Evolutionary conservation across 2,329 filamentous ascomycete species (phyloP).

Genomic region (Fusarium albosuccineum): DNA sequence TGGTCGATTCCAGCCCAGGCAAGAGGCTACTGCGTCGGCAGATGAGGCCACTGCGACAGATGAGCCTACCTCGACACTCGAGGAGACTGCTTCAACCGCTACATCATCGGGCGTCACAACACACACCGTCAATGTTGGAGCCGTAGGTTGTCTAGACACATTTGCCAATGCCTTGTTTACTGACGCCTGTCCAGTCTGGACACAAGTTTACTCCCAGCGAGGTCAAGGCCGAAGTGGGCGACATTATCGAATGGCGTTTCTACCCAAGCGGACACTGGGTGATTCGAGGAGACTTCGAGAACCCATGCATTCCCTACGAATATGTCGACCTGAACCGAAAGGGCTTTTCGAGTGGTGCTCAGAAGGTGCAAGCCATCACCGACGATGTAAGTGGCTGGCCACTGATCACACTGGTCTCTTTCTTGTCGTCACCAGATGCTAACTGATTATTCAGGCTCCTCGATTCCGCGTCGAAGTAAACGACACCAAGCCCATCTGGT

Average conservation of each 20-base stretch:
- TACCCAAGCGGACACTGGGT: slow-evolving; percentile 74
- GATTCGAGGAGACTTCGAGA: slow-evolving; percentile 68
- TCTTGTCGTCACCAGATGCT: background rate
- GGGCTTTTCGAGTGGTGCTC: slow-evolving; percentile 67
- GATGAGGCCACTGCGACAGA: slow-evolving; percentile 7
- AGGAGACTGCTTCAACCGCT: slow-evolving; percentile 33
- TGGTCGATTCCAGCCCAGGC: too few species aligned
- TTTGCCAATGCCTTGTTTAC: background rate
- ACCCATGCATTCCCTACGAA: slow-evolving; percentile 75
- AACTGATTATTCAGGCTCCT: slow-evolving; percentile 52
- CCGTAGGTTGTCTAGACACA: slow-evolving; percentile 26
- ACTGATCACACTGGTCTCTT: background rate
- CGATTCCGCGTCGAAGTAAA: slow-evolving; percentile 64
- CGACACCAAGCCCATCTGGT: slow-evolving; percentile 74
- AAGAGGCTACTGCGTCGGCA: too few species aligned
- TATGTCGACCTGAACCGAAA: slow-evolving; percentile 60
- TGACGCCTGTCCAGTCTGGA: slow-evolving; percentile 40
- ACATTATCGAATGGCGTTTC: slow-evolving; percentile 70
- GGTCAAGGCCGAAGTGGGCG: slow-evolving; percentile 57
- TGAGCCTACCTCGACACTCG: slow-evolving; percentile 30
- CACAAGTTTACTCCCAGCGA: slow-evolving; percentile 51
- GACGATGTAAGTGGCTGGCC: slow-evolving; percentile 55
- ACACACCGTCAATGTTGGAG: slow-evolving; percentile 45
- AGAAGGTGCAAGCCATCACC: slow-evolving; percentile 60
- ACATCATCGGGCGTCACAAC: slow-evolving; percentile 36